These are phyloP conservation scores for Tulasnella sp. DNA, from an alignment of 768 basidiomycete genomes.

Conservation along the genomic window DNA sequence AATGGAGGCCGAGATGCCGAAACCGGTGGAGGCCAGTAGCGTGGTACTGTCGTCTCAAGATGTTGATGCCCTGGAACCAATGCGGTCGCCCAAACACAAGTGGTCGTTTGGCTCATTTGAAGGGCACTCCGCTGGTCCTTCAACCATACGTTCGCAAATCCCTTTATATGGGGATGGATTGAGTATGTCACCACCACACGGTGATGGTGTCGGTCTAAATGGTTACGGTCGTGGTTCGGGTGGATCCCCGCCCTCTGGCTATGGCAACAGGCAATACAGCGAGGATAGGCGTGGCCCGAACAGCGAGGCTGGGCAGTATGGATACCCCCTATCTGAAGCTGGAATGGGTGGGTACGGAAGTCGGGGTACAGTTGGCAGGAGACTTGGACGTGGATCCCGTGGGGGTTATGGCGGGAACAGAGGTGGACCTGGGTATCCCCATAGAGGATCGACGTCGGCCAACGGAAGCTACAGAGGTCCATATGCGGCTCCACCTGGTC, in stretches of 20 bases:
- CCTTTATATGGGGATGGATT: not conserved
- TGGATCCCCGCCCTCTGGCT: not conserved
- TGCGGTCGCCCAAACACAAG: not conserved
- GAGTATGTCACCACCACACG: not conserved
- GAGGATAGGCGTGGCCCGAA: not conserved
- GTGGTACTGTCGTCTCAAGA: not conserved
- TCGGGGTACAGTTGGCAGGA: constrained; percentile 1
- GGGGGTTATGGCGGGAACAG: constrained; percentile 1
- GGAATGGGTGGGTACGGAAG: constrained; percentile 1
- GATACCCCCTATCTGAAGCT: not conserved
- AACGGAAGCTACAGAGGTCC: not conserved
- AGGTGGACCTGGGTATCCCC: constrained; percentile 8
- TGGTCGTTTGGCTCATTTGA: constrained; percentile 14
- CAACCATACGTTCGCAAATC: not conserved
- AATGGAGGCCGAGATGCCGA: not conserved
- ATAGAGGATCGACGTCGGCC: not conserved
- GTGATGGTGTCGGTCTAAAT: not conserved
- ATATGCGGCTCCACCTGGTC: too few relatives aligned
- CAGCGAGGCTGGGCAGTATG: not conserved
- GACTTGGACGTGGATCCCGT: constrained; percentile 3
- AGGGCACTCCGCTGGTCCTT: not conserved
- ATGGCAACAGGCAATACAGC: not conserved
- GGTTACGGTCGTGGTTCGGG: not conserved
- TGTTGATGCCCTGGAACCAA: not conserved
- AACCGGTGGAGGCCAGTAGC: not conserved